These are phyloP conservation scores for Linnemannia hyalina DNA, from an alignment of 192 early-diverging fungal species.

Conservation along the genomic window DNA sequence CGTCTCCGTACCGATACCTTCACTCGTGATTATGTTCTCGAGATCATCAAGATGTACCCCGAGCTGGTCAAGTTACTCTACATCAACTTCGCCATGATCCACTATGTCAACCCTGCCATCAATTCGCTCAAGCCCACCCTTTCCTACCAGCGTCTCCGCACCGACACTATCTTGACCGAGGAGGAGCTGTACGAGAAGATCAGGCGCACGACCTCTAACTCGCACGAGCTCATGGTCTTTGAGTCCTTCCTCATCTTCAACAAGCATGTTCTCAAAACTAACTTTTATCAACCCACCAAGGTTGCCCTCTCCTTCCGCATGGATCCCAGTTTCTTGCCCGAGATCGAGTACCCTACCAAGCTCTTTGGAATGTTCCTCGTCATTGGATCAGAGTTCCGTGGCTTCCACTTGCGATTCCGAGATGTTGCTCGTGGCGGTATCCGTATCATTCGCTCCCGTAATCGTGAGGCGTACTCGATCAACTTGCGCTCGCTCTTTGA, in stretches of 20 bases:
- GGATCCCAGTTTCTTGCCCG: slow-evolving; percentile 92
- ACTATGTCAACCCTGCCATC: slow-evolving; percentile 83
- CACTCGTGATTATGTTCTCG: slow-evolving; percentile 97
- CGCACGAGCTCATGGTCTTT: slow-evolving; percentile 95
- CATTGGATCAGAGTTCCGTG: slow-evolving; percentile 97
- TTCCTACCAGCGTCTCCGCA: slow-evolving; percentile 91
- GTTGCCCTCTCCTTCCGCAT: slow-evolving; percentile 98
- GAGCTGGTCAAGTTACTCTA: slow-evolving; percentile 94
- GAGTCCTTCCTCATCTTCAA: slow-evolving; percentile 98
- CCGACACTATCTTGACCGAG: slow-evolving; percentile 76
- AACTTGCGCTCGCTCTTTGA: slow-evolving; percentile 96
- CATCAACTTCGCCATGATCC: slow-evolving; percentile 93
- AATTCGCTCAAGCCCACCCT: slow-evolving; percentile 74
- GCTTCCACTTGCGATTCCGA: slow-evolving; percentile 97
- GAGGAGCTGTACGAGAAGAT: slow-evolving; percentile 93
- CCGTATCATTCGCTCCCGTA: slow-evolving; percentile 96
- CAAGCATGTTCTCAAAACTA: slow-evolving; percentile 98
- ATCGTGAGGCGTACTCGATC: slow-evolving; percentile 96
- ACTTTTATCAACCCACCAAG: slow-evolving; percentile 99
- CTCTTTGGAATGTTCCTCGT: slow-evolving; percentile 97
- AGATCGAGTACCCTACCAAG: slow-evolving; percentile 92
- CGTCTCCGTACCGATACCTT: slow-evolving; percentile 96
- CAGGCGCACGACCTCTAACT: slow-evolving; percentile 87
- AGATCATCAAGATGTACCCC: slow-evolving; percentile 94
- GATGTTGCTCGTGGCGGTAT: slow-evolving; percentile 99